Percentiles rank a stretch among this genome's conserved stretches.
Evolutionary conservation across 2,329 filamentous ascomycete genomes (phyloP).

Genomic region (Gremmenia infestans): DNA sequence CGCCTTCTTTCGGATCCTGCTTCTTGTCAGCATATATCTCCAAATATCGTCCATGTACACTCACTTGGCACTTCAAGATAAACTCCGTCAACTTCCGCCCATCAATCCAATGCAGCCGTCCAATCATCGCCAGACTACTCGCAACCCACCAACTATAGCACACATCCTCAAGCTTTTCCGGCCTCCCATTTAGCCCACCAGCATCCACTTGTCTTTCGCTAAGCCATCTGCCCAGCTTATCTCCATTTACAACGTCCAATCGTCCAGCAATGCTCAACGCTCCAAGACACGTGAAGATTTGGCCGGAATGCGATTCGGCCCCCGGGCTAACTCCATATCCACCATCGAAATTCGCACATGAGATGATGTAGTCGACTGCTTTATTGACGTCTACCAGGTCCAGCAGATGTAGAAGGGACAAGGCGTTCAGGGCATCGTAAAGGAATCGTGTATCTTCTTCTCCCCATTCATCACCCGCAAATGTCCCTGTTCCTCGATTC

Average conservation of each 20-base stretch:
- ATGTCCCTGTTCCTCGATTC: constrained; percentile 75
- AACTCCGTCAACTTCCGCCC: constrained; percentile 70
- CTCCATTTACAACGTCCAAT: constrained; percentile 75
- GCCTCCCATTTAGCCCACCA: constrained; percentile 87
- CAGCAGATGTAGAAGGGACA: constrained; percentile 76
- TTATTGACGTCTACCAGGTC: constrained; percentile 71
- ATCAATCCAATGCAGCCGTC: constrained; percentile 89
- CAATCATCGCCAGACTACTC: constrained; percentile 86
- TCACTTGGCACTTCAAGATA: constrained; percentile 76
- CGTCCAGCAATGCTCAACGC: constrained; percentile 79
- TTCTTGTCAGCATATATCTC: constrained; percentile 41
- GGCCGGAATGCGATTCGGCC: constrained; percentile 89
- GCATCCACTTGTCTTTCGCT: constrained; percentile 85
- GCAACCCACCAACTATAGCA: constrained; percentile 99
- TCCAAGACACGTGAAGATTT: constrained; percentile 91
- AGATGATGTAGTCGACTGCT: constrained; percentile 72
- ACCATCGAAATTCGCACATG: constrained; percentile 90
- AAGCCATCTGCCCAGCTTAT: constrained; percentile 82
- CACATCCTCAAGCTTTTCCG: constrained; percentile 93
- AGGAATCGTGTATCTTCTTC: constrained; percentile 94
- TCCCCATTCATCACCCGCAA: constrained; percentile 93
- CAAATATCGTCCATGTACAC: constrained; percentile 61
- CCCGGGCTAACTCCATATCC: constrained; percentile 87
- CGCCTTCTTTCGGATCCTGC: constrained; percentile 79
- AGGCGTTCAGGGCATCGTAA: constrained; percentile 81